These are phyloP conservation scores for Neonectria faginata DNA, from an alignment of 2,329 filamentous ascomycete species.

Conservation along the genomic window DNA sequence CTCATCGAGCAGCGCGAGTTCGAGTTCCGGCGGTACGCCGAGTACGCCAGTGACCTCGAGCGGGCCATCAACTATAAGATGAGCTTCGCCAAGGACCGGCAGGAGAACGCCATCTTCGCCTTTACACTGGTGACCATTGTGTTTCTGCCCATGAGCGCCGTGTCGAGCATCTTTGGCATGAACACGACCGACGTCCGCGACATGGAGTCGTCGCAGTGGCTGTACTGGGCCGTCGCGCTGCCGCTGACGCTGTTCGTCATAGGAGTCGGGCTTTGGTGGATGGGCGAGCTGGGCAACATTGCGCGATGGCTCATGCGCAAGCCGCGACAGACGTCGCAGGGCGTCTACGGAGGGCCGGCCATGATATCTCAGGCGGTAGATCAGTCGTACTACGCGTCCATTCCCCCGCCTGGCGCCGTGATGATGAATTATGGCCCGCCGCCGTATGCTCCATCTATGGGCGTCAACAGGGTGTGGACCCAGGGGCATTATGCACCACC, in stretches of 20 bases:
- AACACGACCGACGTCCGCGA: slow-evolving; percentile 64
- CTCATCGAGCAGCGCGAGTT: slow-evolving; percentile 54
- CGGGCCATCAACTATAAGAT: slow-evolving; percentile 51
- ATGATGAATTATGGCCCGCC: slow-evolving; percentile 23
- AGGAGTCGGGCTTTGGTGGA: slow-evolving; percentile 55
- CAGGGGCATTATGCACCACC: neutral
- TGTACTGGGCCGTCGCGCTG: slow-evolving; percentile 63
- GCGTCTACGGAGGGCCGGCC: slow-evolving; percentile 24
- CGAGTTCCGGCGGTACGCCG: slow-evolving; percentile 47
- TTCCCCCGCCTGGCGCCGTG: slow-evolving; percentile 7
- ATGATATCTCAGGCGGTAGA: slow-evolving; percentile 28
- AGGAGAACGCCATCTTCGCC: slow-evolving; percentile 61
- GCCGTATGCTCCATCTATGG: slow-evolving; percentile 12
- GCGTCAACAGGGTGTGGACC: neutral
- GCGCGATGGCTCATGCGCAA: slow-evolving; percentile 46
- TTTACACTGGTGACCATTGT: slow-evolving; percentile 64
- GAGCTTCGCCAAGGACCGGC: slow-evolving; percentile 56
- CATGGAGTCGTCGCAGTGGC: slow-evolving; percentile 60
- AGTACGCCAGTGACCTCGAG: slow-evolving; percentile 49
- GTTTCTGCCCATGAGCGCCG: slow-evolving; percentile 60
- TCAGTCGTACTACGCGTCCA: slow-evolving; percentile 21
- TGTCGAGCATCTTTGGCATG: slow-evolving; percentile 65
- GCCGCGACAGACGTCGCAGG: slow-evolving; percentile 20
- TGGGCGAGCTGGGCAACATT: slow-evolving; percentile 55
- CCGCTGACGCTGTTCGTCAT: slow-evolving; percentile 59